Evolutionary conservation across 2,329 filamentous ascomycete genomes (phyloP).

Genomic region (Hymenoscyphus albidus): DNA sequence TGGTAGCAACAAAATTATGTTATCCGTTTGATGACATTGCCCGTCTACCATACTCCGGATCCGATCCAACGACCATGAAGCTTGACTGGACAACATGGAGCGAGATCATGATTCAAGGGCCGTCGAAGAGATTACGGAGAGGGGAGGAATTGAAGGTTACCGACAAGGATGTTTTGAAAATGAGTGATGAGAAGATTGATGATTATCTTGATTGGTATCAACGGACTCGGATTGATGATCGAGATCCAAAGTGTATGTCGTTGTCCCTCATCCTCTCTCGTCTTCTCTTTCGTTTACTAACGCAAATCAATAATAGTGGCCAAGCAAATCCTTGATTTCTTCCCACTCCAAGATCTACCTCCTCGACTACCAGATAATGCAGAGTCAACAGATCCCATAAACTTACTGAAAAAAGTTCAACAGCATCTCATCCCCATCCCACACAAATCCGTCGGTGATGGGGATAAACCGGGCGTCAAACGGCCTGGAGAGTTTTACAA

Average conservation of each 20-base stretch:
- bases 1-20: conserved; percentile 74
- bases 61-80: conserved; percentile 54
- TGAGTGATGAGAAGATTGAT: conserved; percentile 61
- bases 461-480: conserved; percentile 18
- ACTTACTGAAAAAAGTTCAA: conserved; percentile 29
- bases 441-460: conserved; percentile 24
- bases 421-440: conserved; percentile 27
- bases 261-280: not conserved
- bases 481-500: conserved; percentile 37
- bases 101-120: conserved; percentile 40
- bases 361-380: conserved; percentile 24
- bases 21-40: conserved; percentile 66
- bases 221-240: conserved; percentile 55
- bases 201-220: conserved; percentile 80
- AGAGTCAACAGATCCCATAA: conserved; percentile 21
- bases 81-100: conserved; percentile 75
- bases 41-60: conserved; percentile 46
- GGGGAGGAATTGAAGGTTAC: conserved; percentile 51
- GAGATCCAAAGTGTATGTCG: conserved; percentile 37
- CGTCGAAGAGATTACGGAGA: conserved; percentile 34
- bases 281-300: not conserved
- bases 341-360: conserved; percentile 32
- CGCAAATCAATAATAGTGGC: conserved; percentile 27
- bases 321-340: conserved; percentile 35
- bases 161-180: conserved; percentile 58